These are phyloP conservation scores for Penicillium sclerotiorum DNA, from an alignment of 2,329 filamentous ascomycete species.

Conservation along the genomic window DNA sequence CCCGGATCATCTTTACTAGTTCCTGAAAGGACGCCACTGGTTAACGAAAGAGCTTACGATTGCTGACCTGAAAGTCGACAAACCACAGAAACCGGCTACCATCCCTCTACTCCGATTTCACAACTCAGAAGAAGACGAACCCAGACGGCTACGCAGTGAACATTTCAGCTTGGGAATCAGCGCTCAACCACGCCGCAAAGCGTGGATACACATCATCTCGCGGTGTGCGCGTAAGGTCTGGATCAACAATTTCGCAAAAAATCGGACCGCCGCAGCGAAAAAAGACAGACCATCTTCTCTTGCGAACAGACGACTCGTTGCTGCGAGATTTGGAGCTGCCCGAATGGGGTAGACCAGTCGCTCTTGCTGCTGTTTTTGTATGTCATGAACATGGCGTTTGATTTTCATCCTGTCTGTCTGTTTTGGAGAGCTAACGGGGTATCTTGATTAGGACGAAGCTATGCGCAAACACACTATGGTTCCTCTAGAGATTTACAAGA, in stretches of 20 bases:
- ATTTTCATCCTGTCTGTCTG: not conserved
- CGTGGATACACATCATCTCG: constrained; percentile 59
- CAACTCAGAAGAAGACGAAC: constrained; percentile 71
- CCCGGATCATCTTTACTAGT: constrained; percentile 36
- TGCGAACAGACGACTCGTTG: constrained; percentile 64
- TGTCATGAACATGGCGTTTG: constrained; percentile 14
- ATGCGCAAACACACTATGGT: constrained; percentile 70
- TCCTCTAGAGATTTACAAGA: constrained; percentile 68
- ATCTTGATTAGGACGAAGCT: constrained; percentile 61
- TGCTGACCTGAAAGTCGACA: not conserved
- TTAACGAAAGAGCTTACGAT: not conserved
- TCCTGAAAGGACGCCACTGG: not conserved
- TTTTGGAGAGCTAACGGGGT: constrained; percentile 1
- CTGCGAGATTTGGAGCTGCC: constrained; percentile 71
- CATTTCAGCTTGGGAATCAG: constrained; percentile 74
- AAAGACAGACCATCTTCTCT: constrained; percentile 52
- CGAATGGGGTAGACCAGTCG: constrained; percentile 79
- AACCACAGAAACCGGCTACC: constrained; percentile 69
- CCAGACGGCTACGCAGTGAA: constrained; percentile 85
- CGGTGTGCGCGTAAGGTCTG: constrained; percentile 26
- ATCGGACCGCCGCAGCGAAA: constrained; percentile 13
- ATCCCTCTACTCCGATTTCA: constrained; percentile 87
- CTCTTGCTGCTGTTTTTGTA: constrained; percentile 74
- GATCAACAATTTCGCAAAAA: constrained; percentile 10
- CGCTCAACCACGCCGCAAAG: constrained; percentile 68